A percentile compares a stretch with the other conserved stretches of the same genome.
Conservation (phyloP, 306 rosid species). For the Prunus kanzakura region DNA sequence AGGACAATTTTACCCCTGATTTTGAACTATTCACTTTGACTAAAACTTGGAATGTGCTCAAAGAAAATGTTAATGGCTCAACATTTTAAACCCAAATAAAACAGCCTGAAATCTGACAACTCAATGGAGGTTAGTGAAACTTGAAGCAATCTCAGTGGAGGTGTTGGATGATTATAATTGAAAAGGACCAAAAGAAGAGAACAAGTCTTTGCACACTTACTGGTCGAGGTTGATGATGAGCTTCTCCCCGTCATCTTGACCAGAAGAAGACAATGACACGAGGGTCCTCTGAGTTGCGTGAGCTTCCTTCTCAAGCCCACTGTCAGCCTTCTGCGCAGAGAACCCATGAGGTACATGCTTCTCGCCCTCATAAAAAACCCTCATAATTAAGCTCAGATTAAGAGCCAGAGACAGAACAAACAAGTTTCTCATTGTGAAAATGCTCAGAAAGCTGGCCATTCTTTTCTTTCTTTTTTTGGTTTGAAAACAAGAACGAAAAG, state of each 20-base stretch:
- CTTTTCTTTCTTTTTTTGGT: no score
- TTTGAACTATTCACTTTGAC: background rate
- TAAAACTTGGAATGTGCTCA: background rate
- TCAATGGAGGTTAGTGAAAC: conserved; percentile 1
- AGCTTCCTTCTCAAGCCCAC: background rate
- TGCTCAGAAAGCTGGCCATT: conserved; percentile 32
- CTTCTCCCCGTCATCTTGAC: conserved; percentile 32
- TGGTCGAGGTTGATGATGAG: conserved; percentile 63
- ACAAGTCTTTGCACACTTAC: conserved; percentile 42
- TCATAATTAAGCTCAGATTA: conserved; percentile 54
- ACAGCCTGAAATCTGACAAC: background rate
- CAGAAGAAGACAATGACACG: conserved; percentile 30
- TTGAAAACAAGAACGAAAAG: background rate
- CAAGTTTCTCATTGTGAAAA: conserved; percentile 45
- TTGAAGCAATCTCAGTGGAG: conserved; percentile 11
- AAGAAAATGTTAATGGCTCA: background rate
- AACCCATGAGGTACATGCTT: conserved; percentile 11
- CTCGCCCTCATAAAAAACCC: conserved; percentile 30
- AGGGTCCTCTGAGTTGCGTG: conserved; percentile 26
- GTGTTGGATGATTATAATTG: background rate
- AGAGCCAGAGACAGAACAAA: conserved; percentile 66
- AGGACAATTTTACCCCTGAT: conserved; percentile 9
- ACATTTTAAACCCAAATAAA: background rate
- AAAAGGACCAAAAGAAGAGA: background rate
- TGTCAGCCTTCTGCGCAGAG: conserved; percentile 22